Evolutionary conservation across 257 asterid genomes (phyloP).

Genomic region (Penstemon barbatus): DNA sequence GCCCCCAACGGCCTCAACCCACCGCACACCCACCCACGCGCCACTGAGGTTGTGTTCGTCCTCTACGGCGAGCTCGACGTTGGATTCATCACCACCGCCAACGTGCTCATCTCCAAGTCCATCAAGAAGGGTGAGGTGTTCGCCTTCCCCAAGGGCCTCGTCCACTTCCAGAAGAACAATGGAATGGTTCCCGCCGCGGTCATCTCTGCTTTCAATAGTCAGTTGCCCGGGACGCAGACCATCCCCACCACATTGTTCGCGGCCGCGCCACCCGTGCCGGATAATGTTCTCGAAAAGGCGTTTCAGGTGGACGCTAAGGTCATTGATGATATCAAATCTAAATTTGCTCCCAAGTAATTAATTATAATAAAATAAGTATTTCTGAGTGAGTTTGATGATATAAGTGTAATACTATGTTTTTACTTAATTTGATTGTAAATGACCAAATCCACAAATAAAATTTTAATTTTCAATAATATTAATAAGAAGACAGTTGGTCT

Average conservation of each 20-base stretch:
- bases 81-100: constrained; percentile 72
- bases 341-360: constrained; percentile 43
- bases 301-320: constrained; percentile 45
- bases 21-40: constrained; percentile 76
- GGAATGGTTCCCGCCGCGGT: constrained; percentile 51
- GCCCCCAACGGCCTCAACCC: constrained; percentile 75
- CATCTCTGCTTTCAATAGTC: constrained; percentile 70
- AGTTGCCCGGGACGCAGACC: constrained; percentile 70
- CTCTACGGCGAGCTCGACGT: constrained; percentile 56
- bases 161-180: constrained; percentile 80
- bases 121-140: constrained; percentile 57
- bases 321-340: constrained; percentile 50
- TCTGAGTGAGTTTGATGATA: too few relatives aligned
- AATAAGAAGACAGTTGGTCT: too few relatives aligned
- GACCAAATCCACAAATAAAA: too few relatives aligned
- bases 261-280: constrained; percentile 59
- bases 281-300: constrained; percentile 55
- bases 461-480: too few relatives aligned
- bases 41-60: constrained; percentile 59
- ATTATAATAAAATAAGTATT: too few relatives aligned
- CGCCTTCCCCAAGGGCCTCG: constrained; percentile 59
- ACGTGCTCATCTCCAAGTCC: constrained; percentile 49
- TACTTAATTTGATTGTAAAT: too few relatives aligned
- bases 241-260: constrained; percentile 52
- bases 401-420: too few relatives aligned